These are phyloP conservation scores for Vitis cinerea DNA, from an alignment of 164 flowering plant genomes.

Conservation along the genomic window DNA sequence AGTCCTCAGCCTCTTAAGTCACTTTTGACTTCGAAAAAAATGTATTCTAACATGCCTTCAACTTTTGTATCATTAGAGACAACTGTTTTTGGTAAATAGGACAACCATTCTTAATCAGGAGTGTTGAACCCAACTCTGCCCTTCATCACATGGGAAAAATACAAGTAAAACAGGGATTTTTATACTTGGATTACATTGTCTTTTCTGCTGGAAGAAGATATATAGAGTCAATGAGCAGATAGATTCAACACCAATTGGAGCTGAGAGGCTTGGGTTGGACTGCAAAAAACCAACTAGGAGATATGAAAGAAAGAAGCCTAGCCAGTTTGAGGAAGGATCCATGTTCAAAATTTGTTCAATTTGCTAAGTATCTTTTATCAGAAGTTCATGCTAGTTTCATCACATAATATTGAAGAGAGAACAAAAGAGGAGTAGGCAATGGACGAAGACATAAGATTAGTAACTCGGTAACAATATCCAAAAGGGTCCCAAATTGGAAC, in stretches of 20 bases:
- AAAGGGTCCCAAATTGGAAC: constrained; percentile 29
- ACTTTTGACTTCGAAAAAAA: constrained; percentile 26
- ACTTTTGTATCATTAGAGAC: constrained; percentile 6
- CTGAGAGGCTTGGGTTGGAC: no score
- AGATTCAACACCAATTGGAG: no score
- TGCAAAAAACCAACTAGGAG: no score
- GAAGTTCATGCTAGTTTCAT: not conserved
- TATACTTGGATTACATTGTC: not conserved
- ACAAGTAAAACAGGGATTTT: not conserved
- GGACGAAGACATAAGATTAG: not conserved
- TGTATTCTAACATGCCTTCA: constrained; percentile 7
- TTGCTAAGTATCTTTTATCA: no score
- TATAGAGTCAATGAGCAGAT: no score
- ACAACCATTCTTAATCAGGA: not conserved
- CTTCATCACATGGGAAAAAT: not conserved
- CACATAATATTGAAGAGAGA: not conserved
- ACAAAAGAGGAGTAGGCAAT: not conserved
- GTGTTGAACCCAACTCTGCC: constrained; percentile 7
- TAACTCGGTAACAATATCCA: constrained; percentile 9
- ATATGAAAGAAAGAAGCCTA: no score
- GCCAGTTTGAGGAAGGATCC: no score
- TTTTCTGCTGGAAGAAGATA: no score
- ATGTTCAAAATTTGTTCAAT: no score
- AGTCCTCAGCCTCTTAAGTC: constrained; percentile 8
- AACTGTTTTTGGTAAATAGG: constrained; percentile 1